Base-by-base conservation (phyloP, 2,329 filamentous ascomycete species). In the Thelonectria blattea region DNA sequence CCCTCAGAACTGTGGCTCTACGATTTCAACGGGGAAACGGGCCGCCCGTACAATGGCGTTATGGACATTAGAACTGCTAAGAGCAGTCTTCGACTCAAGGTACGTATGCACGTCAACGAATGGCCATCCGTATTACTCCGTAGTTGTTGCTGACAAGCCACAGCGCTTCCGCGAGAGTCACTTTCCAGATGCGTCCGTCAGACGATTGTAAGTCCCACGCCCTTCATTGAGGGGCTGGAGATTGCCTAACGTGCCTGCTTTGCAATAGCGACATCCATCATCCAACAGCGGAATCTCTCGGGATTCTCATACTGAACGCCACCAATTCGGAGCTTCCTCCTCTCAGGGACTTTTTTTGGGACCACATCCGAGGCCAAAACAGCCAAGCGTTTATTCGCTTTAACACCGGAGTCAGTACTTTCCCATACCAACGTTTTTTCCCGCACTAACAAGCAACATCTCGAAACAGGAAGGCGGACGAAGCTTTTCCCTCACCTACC, bases 151-250 rank as follows among this genome's bases (percentile, higher is more conserved):
- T 32, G 15, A 43, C 24, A 27, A 27, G 15, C 15, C 8, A 18
- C 42, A 52, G 50, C 50, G 50, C 41, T 52, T 52, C 30, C 17
- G 18, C 37, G 20, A 52, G 8, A 3, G 18, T 14, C 18, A 20
- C 17, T 22, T 27, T n/a, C 50, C 50, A 10, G 50, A 52, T 43
- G 50, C 50, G 41, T 20, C 12, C 9, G 41, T 52, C 4, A 43
- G 50, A 39, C 18, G 50, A 52, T 43, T 52, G 50, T 52, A n/a
- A 52, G 50, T n/a, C n/a, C n/a, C 14, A 42, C n/a, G 7, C 39
- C 15, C 17, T 42, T n/a, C 22, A 24, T 24, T 24, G 22, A 24
- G 22, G 22, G 22, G 6, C 22, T 24, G 22, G 22, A 24, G 6
- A 24, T 24, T 24, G 6, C n/a, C n/a, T n/a, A 24, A 24, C 22